Conservation (phyloP, 106 monocot species). For the Cymbidium sinense region DNA sequence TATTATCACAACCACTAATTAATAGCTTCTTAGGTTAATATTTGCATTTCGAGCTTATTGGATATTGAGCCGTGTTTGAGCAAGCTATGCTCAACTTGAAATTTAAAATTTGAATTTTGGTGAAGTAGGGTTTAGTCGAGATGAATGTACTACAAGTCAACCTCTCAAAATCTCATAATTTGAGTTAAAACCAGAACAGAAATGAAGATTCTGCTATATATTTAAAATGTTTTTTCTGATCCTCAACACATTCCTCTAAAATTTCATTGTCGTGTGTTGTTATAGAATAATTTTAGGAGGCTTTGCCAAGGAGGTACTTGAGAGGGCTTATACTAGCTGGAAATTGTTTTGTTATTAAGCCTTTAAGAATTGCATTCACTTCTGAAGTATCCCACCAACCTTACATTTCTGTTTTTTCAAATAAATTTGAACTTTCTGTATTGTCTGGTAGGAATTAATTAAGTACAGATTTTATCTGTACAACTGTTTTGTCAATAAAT, state of each 20-base stretch:
- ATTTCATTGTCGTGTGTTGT: not conserved
- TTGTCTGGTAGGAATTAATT: not conserved
- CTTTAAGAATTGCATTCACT: not conserved
- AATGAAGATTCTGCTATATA: not conserved
- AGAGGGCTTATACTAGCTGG: not conserved
- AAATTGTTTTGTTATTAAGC: not conserved
- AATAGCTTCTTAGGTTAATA: no score
- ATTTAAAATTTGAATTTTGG: no score
- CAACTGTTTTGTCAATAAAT: not conserved
- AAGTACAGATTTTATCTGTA: not conserved
- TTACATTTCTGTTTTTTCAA: not conserved
- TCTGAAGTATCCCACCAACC: not conserved
- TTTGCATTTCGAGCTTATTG: no score
- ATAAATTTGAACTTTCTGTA: not conserved
- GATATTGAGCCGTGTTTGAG: no score
- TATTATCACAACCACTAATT: no score
- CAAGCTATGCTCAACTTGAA: no score
- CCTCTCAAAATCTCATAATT: constrained; percentile 1
- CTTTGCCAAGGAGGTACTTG: no score
- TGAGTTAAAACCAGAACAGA: not conserved
- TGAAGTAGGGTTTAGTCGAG: no score
- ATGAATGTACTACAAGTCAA: no score
- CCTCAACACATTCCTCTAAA: no score
- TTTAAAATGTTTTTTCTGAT: no score
- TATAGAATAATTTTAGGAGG: not conserved